Conservation (phyloP, 768 basidiomycete genomes). For the Candolleomyces eurysporus region DNA sequence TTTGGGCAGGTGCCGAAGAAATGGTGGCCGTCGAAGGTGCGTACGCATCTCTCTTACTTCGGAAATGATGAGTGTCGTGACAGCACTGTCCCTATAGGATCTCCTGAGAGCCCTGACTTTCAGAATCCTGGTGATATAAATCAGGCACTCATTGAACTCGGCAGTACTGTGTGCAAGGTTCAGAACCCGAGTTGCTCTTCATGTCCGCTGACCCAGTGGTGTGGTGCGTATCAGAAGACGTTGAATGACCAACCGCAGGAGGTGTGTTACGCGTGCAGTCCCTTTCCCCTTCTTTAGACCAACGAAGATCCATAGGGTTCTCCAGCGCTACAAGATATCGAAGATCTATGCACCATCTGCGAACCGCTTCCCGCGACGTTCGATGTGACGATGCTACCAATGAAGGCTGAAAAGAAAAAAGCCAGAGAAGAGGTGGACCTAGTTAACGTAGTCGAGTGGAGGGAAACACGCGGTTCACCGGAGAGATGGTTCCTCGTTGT, state of each 20-base stretch:
- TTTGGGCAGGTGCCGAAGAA: constrained; percentile 78
- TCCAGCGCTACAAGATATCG: constrained; percentile 52
- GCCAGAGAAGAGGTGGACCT: constrained; percentile 81
- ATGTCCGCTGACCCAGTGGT: constrained; percentile 73
- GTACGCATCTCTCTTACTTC: neutral
- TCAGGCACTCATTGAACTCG: constrained; percentile 92
- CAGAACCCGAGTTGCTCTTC: constrained; percentile 69
- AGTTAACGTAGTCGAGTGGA: constrained; percentile 87
- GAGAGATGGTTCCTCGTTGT: constrained; percentile 72
- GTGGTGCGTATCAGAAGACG: constrained; percentile 53
- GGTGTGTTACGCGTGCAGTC: constrained; percentile 8
- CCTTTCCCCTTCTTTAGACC: neutral
- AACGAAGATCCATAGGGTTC: neutral
- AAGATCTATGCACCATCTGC: constrained; percentile 73
- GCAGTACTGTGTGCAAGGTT: constrained; percentile 89
- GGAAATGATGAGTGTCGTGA: neutral
- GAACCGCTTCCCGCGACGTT: constrained; percentile 44
- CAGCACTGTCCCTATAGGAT: constrained; percentile 1
- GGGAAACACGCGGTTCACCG: constrained; percentile 23
- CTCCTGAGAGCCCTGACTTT: constrained; percentile 14
- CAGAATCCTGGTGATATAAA: constrained; percentile 77
- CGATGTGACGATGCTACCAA: constrained; percentile 76
- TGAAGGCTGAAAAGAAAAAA: constrained; percentile 82
- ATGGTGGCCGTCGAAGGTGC: constrained; percentile 52
- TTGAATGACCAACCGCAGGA: constrained; percentile 6